These are phyloP conservation scores for Boechera stricta DNA, from an alignment of 345 rosid genomes.

Conservation along the genomic window DNA sequence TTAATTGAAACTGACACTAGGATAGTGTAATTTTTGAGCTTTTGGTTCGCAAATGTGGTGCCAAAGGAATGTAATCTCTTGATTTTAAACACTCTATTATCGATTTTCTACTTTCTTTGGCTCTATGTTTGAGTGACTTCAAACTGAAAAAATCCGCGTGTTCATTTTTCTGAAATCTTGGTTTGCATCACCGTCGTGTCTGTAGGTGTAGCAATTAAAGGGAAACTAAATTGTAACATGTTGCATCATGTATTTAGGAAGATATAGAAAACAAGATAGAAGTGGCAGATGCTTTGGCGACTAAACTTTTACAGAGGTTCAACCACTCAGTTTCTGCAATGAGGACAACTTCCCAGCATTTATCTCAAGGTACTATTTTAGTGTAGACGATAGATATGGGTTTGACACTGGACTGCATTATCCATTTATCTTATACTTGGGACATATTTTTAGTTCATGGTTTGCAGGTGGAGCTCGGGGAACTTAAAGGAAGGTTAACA, in stretches of 20 bases:
- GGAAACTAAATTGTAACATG: constrained; percentile 17
- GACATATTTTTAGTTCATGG: constrained; percentile 63
- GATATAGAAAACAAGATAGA: constrained; percentile 91
- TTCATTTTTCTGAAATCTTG: too few species aligned
- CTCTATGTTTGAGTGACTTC: background rate
- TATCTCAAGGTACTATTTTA: constrained; percentile 67
- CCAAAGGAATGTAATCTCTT: background rate
- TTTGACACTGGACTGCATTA: background rate
- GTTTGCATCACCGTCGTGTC: background rate
- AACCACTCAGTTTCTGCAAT: constrained; percentile 73
- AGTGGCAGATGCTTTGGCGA: constrained; percentile 89
- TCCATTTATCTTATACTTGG: constrained; percentile 19
- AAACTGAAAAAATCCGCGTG: too few species aligned
- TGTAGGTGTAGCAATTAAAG: background rate
- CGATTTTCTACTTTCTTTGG: background rate
- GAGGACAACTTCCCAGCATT: constrained; percentile 77
- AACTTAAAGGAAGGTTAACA: constrained; percentile 84
- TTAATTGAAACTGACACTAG: background rate
- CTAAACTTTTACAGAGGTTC: constrained; percentile 83
- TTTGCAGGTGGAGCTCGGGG: constrained; percentile 91
- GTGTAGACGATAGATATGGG: background rate
- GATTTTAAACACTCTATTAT: too few species aligned
- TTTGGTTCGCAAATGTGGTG: background rate
- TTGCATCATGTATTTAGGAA: constrained; percentile 59
- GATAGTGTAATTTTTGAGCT: constrained; percentile 1